A percentile compares a stretch with the other conserved stretches of the same genome.
Evolutionary conservation across 495 filamentous ascomycete species (phyloP).

Genomic region (Hypoxylon crocopeplum): DNA sequence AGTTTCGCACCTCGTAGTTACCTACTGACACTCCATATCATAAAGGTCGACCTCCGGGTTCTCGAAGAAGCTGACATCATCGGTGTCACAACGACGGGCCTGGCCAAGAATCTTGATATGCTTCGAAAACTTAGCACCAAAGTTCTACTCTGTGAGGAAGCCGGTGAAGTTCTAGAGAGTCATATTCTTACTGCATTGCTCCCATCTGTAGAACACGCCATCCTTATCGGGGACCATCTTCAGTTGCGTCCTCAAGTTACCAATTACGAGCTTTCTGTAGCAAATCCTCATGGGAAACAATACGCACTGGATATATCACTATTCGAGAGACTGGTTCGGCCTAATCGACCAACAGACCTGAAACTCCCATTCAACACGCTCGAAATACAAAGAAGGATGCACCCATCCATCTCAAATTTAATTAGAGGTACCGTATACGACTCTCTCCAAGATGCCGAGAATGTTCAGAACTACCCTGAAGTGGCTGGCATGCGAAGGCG

Average conservation of each 20-base stretch:
- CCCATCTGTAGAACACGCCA: constrained; percentile 72
- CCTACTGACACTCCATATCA: background rate
- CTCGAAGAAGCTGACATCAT: constrained; percentile 67
- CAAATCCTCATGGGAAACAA: constrained; percentile 58
- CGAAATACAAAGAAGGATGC: constrained; percentile 76
- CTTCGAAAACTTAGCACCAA: constrained; percentile 66
- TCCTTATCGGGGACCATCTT: constrained; percentile 78
- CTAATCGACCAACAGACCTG: constrained; percentile 37
- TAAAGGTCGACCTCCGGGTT: constrained; percentile 57
- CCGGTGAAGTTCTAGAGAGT: constrained; percentile 75
- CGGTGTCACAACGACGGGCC: constrained; percentile 74
- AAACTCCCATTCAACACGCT: constrained; percentile 63
- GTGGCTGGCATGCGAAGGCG: constrained; percentile 66
- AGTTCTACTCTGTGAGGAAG: constrained; percentile 77
- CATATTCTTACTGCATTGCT: constrained; percentile 72
- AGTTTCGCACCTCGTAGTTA: background rate
- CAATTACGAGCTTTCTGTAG: constrained; percentile 65
- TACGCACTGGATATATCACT: constrained; percentile 70
- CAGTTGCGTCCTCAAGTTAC: constrained; percentile 74
- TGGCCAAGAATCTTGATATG: constrained; percentile 68
- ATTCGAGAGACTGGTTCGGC: constrained; percentile 70
- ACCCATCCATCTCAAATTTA: constrained; percentile 68
- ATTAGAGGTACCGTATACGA: constrained; percentile 67
- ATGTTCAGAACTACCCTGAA: constrained; percentile 59
- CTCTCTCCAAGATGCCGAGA: constrained; percentile 58